A percentile compares a stretch with the other conserved stretches of the same genome.
These are phyloP conservation scores for Pseudophaeomoniella oleicola DNA, from an alignment of 2,329 filamentous ascomycete genomes.

Conservation along the genomic window DNA sequence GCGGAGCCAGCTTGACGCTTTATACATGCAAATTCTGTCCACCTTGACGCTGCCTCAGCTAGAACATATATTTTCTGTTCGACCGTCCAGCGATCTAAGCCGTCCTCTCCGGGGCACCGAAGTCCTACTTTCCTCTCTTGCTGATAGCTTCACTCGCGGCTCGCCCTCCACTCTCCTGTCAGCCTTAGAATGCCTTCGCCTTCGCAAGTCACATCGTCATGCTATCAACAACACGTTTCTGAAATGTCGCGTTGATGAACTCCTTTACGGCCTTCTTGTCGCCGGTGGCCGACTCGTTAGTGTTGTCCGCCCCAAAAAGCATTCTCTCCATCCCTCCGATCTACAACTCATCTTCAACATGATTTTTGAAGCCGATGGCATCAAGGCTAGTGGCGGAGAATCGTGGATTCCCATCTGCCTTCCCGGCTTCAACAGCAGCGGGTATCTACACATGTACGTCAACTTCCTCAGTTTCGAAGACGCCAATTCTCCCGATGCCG, in stretches of 20 bases:
- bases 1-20: slow-evolving; percentile 70
- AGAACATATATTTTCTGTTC: slow-evolving; percentile 71
- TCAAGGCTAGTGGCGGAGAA: slow-evolving; percentile 85
- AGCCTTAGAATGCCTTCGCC: slow-evolving; percentile 80
- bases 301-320: slow-evolving; percentile 83
- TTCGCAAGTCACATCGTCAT: slow-evolving; percentile 75
- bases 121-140: slow-evolving; percentile 73
- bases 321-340: slow-evolving; percentile 90
- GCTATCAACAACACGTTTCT: slow-evolving; percentile 78
- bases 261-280: slow-evolving; percentile 87
- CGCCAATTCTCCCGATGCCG: neutral
- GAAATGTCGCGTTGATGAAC: slow-evolving; percentile 58
- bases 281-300: slow-evolving; percentile 87
- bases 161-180: slow-evolving; percentile 80
- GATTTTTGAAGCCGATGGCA: slow-evolving; percentile 88
- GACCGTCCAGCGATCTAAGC: slow-evolving; percentile 86
- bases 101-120: slow-evolving; percentile 86
- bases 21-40: slow-evolving; percentile 97
- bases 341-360: slow-evolving; percentile 97
- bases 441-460: slow-evolving; percentile 98
- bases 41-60: slow-evolving; percentile 82
- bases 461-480: slow-evolving; percentile 61
- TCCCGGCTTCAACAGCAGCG: slow-evolving; percentile 91
- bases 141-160: slow-evolving; percentile 86
- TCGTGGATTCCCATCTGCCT: slow-evolving; percentile 96